phyloP scores from a whole-genome alignment of 108 stramenopile genomes.

The Nannochloropsis salina region DNA sequence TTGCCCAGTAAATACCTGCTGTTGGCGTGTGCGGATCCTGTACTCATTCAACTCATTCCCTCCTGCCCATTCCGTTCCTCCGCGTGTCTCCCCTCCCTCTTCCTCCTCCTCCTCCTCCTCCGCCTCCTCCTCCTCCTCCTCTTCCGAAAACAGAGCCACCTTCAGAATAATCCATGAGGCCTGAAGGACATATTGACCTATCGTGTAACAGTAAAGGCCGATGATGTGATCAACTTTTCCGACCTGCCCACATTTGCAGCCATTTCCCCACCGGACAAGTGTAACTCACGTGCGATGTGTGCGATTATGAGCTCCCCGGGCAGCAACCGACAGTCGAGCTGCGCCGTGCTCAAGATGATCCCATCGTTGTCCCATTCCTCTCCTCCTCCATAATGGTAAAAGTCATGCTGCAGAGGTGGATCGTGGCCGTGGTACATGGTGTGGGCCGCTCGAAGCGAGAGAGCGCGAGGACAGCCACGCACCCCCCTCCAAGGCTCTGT shows the following conservation, averaged over 20 bases:
- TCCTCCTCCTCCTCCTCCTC: conserved; percentile 13
- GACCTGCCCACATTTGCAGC: background rate
- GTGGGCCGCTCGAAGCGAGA: background rate
- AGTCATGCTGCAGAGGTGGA: too few relatives aligned
- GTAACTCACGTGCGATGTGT: background rate
- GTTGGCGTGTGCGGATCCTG: background rate
- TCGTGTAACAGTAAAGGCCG: background rate
- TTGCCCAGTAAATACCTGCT: background rate
- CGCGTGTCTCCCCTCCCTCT: background rate
- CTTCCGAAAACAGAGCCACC: background rate
- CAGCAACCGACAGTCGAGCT: background rate
- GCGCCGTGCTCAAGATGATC: conserved; percentile 17
- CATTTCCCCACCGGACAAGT: background rate
- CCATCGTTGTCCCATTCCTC: background rate
- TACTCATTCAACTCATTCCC: background rate
- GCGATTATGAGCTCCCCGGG: background rate
- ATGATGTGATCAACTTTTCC: background rate
- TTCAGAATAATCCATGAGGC: background rate
- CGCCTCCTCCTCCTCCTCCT: background rate
- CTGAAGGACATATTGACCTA: background rate
- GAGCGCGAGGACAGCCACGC: conserved; percentile 6
- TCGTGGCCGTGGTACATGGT: too few relatives aligned
- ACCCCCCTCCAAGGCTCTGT: background rate
- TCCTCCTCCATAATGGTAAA: background rate
- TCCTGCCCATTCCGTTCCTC: background rate